Evolutionary conservation across 2,329 filamentous ascomycete genomes (phyloP), one percentile per base, ranked within the genome.

Genomic region (Aspergillus sp.): DNA sequence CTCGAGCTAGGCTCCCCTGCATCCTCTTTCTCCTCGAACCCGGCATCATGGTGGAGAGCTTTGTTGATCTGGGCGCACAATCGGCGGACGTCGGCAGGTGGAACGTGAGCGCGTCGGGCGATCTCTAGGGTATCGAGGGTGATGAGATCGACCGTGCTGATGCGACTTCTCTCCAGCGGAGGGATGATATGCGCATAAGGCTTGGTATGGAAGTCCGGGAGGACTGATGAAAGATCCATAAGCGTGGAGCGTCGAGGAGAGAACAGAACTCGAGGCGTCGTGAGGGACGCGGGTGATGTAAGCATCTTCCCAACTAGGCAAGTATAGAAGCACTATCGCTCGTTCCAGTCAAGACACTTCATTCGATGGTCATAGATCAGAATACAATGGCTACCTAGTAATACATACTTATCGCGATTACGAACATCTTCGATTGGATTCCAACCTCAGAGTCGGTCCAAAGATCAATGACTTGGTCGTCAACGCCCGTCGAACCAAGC

Each of bases 91-190:
- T 97, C 91, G 36, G 88, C 81, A 6, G 93, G 78, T 2, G 93
- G 91, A 16, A 96, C 79, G 58, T 88, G 86, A 46, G 91, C 92
- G 69, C 90, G 88, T 76, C 89, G 94, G 52, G 91, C 91, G 59
- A 97, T 84, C 66, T 96, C 88, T 56, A 86, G 79, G 3, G 87
- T 81, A 66, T 96, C 89, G 57, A 95, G 85, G 2, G 89, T 89
- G 64, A 99, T 81, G 45, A 99, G 82, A 69, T 99, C 94, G 62
- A 85, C 86, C 29, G 88, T 89, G 21, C 88, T 88, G 67, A 99
- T 78, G 47, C 81, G 79, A 63, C 89, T 85, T 69, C 84, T 84
- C 75, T 97, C 93, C 50, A 97, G 82, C 19, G 85, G 84, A 2
- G 89, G 87, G 29, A 97, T 75, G 44, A 97, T 85, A 65, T 88